Percentiles rank a stretch among this genome's conserved stretches.
phyloP scores from a whole-genome alignment of 148 eudicot genomes.

The Chenopodium quinoa region DNA sequence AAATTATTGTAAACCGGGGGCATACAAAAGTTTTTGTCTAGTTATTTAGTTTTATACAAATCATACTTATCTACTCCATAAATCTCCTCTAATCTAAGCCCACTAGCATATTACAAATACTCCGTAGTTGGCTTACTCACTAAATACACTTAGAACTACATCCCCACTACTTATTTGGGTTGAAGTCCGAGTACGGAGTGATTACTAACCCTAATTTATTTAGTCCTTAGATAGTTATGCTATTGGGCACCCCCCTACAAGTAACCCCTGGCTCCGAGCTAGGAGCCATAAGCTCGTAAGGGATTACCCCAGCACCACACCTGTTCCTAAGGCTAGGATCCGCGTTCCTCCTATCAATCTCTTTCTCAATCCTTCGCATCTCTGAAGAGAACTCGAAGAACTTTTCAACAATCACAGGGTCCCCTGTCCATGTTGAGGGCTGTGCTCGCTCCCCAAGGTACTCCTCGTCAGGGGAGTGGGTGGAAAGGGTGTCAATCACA shows the following conservation, averaged over 20 bases:
- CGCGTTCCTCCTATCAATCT: slow-evolving; percentile 66
- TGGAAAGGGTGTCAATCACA: slow-evolving; percentile 84
- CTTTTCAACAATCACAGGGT: slow-evolving; percentile 61
- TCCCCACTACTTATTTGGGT: not conserved
- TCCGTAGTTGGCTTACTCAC: too few relatives aligned
- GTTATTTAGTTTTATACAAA: not conserved
- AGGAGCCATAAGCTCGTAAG: slow-evolving; percentile 88
- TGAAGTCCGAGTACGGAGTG: not conserved
- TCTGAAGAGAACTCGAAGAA: slow-evolving; percentile 75
- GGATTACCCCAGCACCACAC: slow-evolving; percentile 92
- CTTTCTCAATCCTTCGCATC: slow-evolving; percentile 62
- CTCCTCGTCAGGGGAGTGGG: slow-evolving; percentile 96
- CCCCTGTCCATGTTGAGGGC: slow-evolving; percentile 78
- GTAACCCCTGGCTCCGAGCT: slow-evolving; percentile 91
- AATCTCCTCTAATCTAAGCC: not conserved
- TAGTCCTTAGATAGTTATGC: slow-evolving; percentile 65
- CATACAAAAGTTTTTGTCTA: too few relatives aligned
- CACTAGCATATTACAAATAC: slow-evolving; percentile 1
- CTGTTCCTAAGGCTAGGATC: slow-evolving; percentile 67
- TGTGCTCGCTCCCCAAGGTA: slow-evolving; percentile 81
- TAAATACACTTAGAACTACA: slow-evolving; percentile 1
- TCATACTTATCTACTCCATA: not conserved
- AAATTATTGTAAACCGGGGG: too few relatives aligned
- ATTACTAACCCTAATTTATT: not conserved
- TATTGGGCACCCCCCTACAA: slow-evolving; percentile 93